Conservation (phyloP, 2,329 filamentous ascomycete genomes). For the Didymella arachidicola region DNA sequence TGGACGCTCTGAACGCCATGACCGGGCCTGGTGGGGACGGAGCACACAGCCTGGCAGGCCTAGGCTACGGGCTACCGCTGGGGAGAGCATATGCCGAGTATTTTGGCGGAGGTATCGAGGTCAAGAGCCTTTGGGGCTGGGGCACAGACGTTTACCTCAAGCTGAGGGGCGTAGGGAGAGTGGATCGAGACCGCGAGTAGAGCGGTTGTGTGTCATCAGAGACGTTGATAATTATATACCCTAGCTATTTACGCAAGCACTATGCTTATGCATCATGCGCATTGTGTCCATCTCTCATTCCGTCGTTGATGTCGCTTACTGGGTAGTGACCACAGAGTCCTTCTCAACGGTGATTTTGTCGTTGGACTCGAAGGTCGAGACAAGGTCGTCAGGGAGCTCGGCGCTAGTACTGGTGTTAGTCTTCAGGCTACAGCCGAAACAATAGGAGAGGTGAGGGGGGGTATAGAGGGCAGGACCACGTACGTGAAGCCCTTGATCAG, state of each 20-base stretch:
- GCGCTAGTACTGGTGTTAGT: conserved; percentile 63
- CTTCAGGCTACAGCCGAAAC: background rate
- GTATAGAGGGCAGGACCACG: conserved; percentile 48
- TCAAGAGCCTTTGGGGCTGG: conserved; percentile 98
- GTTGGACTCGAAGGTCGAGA: conserved; percentile 71
- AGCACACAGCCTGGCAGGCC: conserved; percentile 81
- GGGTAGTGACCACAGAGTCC: conserved; percentile 74
- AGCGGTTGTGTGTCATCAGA: conserved; percentile 2
- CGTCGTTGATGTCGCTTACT: conserved; percentile 60
- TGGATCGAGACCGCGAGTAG: conserved; percentile 30
- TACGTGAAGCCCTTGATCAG: conserved; percentile 95
- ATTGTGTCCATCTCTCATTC: conserved; percentile 12
- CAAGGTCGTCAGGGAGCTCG: conserved; percentile 70
- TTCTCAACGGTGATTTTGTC: conserved; percentile 81
- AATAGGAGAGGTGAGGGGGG: background rate
- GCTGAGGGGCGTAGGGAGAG: conserved; percentile 65
- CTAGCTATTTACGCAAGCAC: conserved; percentile 17
- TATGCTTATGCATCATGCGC: conserved; percentile 18
- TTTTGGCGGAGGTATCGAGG: conserved; percentile 91
- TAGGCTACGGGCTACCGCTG: conserved; percentile 91
- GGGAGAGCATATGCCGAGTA: conserved; percentile 96
- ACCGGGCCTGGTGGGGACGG: conserved; percentile 74
- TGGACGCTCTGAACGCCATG: conserved; percentile 78
- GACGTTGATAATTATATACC: conserved; percentile 22
- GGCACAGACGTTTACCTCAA: conserved; percentile 74